Evolutionary conservation across 1,284 basidiomycete species (phyloP).

Genomic region (Waitea zeae): DNA sequence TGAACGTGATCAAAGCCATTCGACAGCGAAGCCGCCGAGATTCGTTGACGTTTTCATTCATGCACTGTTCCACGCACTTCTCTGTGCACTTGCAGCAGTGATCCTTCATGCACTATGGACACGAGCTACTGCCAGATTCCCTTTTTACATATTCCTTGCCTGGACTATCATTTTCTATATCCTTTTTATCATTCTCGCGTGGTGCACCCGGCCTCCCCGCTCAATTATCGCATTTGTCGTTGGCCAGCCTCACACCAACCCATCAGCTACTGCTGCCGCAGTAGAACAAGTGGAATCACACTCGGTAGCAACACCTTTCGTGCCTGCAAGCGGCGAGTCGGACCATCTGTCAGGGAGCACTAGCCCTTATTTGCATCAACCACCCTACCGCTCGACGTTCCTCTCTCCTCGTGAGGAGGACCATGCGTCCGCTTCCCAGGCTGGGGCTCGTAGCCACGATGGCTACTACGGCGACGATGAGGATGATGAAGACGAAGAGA

Average conservation of each 20-base stretch:
- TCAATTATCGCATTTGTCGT: constrained; percentile 40
- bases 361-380: constrained; percentile 46
- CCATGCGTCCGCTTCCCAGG: constrained; percentile 19
- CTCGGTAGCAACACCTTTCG: no score
- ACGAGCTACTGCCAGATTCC: constrained; percentile 24
- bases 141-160: constrained; percentile 47
- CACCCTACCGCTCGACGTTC: constrained; percentile 16
- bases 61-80: constrained; percentile 33
- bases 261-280: constrained; percentile 16
- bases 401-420: constrained; percentile 33
- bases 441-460: constrained; percentile 19
- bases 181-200: constrained; percentile 31
- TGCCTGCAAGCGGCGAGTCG: no score
- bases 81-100: no score
- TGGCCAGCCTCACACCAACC: constrained; percentile 12
- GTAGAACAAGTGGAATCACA: constrained; percentile 22
- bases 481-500: constrained; percentile 55
- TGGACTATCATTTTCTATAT: constrained; percentile 43
- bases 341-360: no score
- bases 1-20: no score
- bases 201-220: constrained; percentile 32
- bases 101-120: no score
- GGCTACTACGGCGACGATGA: constrained; percentile 40
- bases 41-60: constrained; percentile 33
- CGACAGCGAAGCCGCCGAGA: no score